Evolutionary conservation across 768 basidiomycete species (phyloP).

Genomic region (Tricholoma bakamatsutake): DNA sequence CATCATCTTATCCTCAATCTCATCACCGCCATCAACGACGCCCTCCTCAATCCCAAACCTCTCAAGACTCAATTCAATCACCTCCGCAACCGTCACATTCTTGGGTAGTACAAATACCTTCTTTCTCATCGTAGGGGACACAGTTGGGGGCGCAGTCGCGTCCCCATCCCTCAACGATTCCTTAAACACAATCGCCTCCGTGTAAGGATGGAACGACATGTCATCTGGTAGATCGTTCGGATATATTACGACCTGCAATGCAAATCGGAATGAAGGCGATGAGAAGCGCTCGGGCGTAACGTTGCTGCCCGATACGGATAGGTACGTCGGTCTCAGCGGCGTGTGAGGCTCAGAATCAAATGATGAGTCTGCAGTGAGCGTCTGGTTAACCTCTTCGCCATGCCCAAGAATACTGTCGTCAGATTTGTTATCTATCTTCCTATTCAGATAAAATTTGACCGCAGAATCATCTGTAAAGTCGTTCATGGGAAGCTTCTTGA

Average conservation of each 20-base stretch:
- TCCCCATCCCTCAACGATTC: constrained; percentile 55
- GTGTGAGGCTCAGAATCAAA: constrained; percentile 20
- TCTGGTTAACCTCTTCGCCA: constrained; percentile 34
- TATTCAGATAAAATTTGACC: constrained; percentile 94
- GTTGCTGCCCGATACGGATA: constrained; percentile 37
- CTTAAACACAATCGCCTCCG: constrained; percentile 92
- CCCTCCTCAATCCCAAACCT: constrained; percentile 93
- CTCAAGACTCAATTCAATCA: constrained; percentile 88
- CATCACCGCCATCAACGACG: constrained; percentile 98
- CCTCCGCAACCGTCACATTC: constrained; percentile 94
- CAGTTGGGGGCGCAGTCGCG: constrained; percentile 39
- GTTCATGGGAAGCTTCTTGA: constrained; percentile 91
- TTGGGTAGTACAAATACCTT: constrained; percentile 91
- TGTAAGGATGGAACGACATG: constrained; percentile 89
- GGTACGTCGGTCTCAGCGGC: constrained; percentile 30
- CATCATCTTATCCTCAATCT: constrained; percentile 87
- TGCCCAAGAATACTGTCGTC: constrained; percentile 37
- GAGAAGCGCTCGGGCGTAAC: constrained; percentile 70
- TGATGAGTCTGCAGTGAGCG: constrained; percentile 34
- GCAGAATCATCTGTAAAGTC: constrained; percentile 97
- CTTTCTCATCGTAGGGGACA: constrained; percentile 57
- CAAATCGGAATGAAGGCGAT: constrained; percentile 80
- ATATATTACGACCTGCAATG: constrained; percentile 81
- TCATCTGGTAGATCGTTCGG: constrained; percentile 91
- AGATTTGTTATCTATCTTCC: constrained; percentile 35